Evolutionary conservation across 2,329 filamentous ascomycete genomes (phyloP), one percentile per base, ranked within the genome.

Genomic region (Metarhizium brunneum): DNA sequence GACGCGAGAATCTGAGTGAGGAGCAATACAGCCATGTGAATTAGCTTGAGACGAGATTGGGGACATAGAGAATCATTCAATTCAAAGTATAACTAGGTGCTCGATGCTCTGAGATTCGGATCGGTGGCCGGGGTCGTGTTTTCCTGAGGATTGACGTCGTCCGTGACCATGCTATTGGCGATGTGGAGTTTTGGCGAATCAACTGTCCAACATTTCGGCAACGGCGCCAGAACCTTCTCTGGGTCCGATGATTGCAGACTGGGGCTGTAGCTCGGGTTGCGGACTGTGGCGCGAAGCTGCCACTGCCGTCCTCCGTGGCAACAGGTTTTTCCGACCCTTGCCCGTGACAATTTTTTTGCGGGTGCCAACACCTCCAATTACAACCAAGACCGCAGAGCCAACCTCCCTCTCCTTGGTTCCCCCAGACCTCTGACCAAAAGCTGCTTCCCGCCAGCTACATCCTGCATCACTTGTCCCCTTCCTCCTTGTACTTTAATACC

Each of bases 321-420:
- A 53, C 49, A 68, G 65, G 66, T 72, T 73, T 73, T 71, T 58
- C 56, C 56, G 54, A 63, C 71, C 71, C 52, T 14, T 54, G 64
- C 66, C 69, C 65, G 67, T 66, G 63, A 68, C 70, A 69, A 73
- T 70, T 73, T 74, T 69, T 74, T 72, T 67, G 65, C 66, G 66
- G 64, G 55, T 49, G 50, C 55, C 16, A 25, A 38, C 47, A 50
- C 56, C 56, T 58, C 52, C 55, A 57, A 54, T 55, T 56, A 50
- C 38, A n/a, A 32, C 48, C 49, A 32, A 54, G 51, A 10, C 47
- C 13, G 47, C 40, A 50, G 25, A 43, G 55, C 56, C 57, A 60
- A 59, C 54, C 56, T 51, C 49, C 38, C 57, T 52, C 49, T 47
- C 55, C 49, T 56, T 53, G 53, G 30, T 11, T 51, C 55, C 38